Base-by-base conservation (phyloP, 2,329 filamentous ascomycete species). In the Fusarium sacchari region DNA sequence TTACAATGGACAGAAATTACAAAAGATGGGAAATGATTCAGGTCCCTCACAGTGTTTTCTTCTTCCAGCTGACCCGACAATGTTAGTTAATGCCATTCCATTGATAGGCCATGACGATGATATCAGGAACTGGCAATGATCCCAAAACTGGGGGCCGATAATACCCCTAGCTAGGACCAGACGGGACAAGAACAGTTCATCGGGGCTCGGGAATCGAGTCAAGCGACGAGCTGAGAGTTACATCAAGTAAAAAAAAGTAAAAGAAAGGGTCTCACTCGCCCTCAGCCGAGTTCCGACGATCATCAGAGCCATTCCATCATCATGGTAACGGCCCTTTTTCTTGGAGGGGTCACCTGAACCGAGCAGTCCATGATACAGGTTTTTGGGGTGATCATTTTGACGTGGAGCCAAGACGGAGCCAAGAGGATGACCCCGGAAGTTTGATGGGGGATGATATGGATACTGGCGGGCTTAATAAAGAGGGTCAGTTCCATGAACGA, bases 91-190 rank as follows among this genome's bases (percentile, higher is more conserved):
- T 47, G 34, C 50, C 36, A 72, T 58, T 62, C 60, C 39, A 37
- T 68, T 46, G 44, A 53, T 69, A 56, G 40, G 57, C 43, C 50
- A 65, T 72, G 70, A 72, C 69, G 69, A 72, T 72, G 70, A 72
- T 72, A 72, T 66, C 69, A 72, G 67, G 60, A 43, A 72, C 59
- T 65, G 64, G 50, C 42, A 50, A 50, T 30, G 40, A 43, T 55
- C 24, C 42, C 52, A 24, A 43, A 61, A 68, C 66, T 61, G 63
- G 65, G 64, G 42, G 40, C 53, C 42, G 37, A 49, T 43, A 30
- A 47, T 26, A 50, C 39, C 32, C 60, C 60, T 46, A 64, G 44
- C 58, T 58, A 47, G 49, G 37, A 52, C 46, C 24, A 65, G 46
- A 36, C 18, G 43, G 49, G 56, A 68, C 47, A 57, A 59, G 56